Conservation (phyloP, 225 moss, liverwort and hornwort genomes). For the Antitrichia curtipendula region DNA sequence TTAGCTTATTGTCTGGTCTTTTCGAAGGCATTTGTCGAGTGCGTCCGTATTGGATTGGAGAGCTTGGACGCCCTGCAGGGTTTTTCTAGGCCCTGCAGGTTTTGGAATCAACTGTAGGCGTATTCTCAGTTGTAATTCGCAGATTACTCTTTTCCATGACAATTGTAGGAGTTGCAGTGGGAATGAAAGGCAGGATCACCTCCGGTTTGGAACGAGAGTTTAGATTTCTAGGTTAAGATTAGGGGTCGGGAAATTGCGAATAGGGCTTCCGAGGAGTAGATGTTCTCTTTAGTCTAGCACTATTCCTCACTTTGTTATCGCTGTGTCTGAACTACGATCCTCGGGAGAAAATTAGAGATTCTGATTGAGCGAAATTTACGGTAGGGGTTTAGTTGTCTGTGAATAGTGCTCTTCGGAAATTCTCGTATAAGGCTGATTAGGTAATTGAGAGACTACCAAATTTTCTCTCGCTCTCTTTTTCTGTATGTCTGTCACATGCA, state of each 20-base stretch:
- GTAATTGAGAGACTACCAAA: background rate
- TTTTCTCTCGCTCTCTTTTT: background rate
- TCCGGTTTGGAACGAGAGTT: background rate
- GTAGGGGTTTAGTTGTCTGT: background rate
- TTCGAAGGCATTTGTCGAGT: background rate
- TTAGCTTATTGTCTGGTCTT: background rate
- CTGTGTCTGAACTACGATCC: background rate
- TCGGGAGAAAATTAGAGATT: background rate
- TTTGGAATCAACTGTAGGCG: background rate
- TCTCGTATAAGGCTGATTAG: background rate
- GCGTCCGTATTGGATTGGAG: background rate
- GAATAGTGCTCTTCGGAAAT: background rate
- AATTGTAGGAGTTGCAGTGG: background rate
- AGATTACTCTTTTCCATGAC: background rate
- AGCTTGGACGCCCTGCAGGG: background rate
- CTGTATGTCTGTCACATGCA: background rate
- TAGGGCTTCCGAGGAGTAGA: background rate
- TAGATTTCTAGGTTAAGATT: background rate
- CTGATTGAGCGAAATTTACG: slow-evolving; percentile 1
- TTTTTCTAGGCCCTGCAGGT: background rate
- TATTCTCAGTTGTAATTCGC: background rate
- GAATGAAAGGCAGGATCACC: background rate
- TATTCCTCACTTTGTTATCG: background rate
- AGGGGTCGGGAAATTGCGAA: background rate
- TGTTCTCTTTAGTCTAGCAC: background rate